Conservation (phyloP, 192 early-diverging fungal species). For the Coemansia sp. region DNA sequence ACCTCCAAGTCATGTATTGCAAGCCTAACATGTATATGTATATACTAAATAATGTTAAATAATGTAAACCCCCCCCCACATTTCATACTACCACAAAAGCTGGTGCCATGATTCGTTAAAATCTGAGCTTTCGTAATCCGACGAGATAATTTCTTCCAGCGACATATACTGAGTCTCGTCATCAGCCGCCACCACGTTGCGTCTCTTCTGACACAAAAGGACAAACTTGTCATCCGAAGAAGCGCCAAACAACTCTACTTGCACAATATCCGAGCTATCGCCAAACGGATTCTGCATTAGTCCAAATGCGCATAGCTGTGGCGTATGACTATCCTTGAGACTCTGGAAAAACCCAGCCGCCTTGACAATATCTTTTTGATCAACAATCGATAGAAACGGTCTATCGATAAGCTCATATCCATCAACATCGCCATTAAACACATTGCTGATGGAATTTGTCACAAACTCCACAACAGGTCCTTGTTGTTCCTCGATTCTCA, state of each 20-base stretch:
- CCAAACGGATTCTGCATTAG: slow-evolving; percentile 15
- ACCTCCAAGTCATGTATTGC: neutral
- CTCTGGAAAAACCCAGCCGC: slow-evolving; percentile 36
- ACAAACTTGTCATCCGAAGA: slow-evolving; percentile 35
- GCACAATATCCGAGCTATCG: slow-evolving; percentile 3
- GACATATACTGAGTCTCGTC: slow-evolving; percentile 30
- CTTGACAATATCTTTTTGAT: slow-evolving; percentile 25
- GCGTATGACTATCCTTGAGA: slow-evolving; percentile 13
- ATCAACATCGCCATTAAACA: slow-evolving; percentile 35
- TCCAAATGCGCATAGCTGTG: slow-evolving; percentile 32
- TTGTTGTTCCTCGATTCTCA: slow-evolving; percentile 9
- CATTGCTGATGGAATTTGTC: slow-evolving; percentile 39
- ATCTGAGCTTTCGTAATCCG: slow-evolving; percentile 38
- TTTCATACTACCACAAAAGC: slow-evolving; percentile 18
- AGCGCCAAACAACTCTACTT: slow-evolving; percentile 46
- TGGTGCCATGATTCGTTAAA: slow-evolving; percentile 28
- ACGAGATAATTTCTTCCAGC: slow-evolving; percentile 41
- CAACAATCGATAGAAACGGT: slow-evolving; percentile 41
- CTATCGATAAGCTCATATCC: slow-evolving; percentile 35
- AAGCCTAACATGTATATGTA: neutral
- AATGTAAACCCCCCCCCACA: neutral
- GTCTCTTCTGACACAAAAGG: slow-evolving; percentile 37
- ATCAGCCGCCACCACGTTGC: neutral
- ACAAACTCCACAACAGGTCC: slow-evolving; percentile 42
- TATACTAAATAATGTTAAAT: neutral